These are phyloP conservation scores for Daedaleopsis sinensis DNA, from an alignment of 768 basidiomycete genomes.

Conservation along the genomic window DNA sequence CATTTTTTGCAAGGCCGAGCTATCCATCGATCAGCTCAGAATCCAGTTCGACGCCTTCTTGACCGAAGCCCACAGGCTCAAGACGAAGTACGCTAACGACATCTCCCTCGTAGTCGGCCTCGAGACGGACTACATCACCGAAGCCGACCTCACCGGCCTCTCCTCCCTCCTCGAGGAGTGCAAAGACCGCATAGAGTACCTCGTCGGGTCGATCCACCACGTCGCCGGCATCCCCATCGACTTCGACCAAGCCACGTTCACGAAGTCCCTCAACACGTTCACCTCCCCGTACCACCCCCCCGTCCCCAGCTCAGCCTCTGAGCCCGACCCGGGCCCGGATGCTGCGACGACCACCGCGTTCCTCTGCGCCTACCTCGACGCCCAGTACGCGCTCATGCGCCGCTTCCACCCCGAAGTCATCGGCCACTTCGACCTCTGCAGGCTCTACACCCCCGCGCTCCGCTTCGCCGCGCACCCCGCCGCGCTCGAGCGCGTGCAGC, in stretches of 20 bases:
- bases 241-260: slow-evolving; percentile 78
- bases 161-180: slow-evolving; percentile 51
- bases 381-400: slow-evolving; percentile 72
- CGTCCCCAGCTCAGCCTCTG: not conserved
- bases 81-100: slow-evolving; percentile 55
- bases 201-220: slow-evolving; percentile 94
- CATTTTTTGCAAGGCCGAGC: slow-evolving; percentile 47
- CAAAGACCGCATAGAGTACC: slow-evolving; percentile 68
- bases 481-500: slow-evolving; percentile 65
- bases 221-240: slow-evolving; percentile 89
- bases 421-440: slow-evolving; percentile 92
- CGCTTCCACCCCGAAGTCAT: slow-evolving; percentile 85
- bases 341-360: slow-evolving; percentile 46
- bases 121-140: slow-evolving; percentile 89
- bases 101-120: slow-evolving; percentile 86
- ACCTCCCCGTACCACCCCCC: slow-evolving; percentile 3
- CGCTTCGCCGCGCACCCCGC: slow-evolving; percentile 55
- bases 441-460: slow-evolving; percentile 75
- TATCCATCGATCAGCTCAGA: slow-evolving; percentile 53
- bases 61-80: slow-evolving; percentile 78
- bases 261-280: slow-evolving; percentile 53
- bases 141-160: slow-evolving; percentile 62
- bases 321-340: slow-evolving; percentile 24
- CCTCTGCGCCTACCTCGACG: slow-evolving; percentile 79
- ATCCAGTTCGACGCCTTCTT: slow-evolving; percentile 76